Base-by-base conservation (phyloP, 2,329 filamentous ascomycete genomes). In the Monosporascus sp. region DNA sequence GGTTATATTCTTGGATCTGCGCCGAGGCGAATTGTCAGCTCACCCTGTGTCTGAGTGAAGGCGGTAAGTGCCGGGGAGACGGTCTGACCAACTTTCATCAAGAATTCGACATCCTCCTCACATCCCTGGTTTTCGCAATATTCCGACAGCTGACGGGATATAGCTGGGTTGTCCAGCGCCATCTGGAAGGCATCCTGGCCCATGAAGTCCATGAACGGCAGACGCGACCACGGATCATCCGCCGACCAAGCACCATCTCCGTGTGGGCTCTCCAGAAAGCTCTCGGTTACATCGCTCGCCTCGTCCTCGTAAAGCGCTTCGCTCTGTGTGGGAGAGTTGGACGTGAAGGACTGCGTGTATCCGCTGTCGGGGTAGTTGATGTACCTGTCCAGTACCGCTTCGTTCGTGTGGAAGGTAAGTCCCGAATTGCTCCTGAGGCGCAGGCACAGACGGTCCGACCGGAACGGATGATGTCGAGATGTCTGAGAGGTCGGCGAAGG, bases 51-150 rank as follows among this genome's bases (percentile, higher is more conserved):
- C 20, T 26, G 28, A 14, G 35, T 37, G 31, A 37, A 17, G 2
- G 22, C 11, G 20, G 37, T 43, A 38, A 28, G 8, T 26, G 18
- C 7, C n/a, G 18, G 26, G 14, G 50, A 31, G 17, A 55, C 24
- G 50, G 18, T 17, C 44, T 7, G 24, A 63, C 70, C 54, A 51
- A 78, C 76, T 66, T 77, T 78, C 51, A 77, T 68, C 22, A 80
- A 66, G 51, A 79, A 80, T 52, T 76, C 78, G 53, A 84, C 68
- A 55, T 80, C 77, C 51, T 80, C 74, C 1, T 72, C 74, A 52
- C 72, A 74, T 37, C 75, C 71, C 35, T 70, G 67, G 31, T 64
- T 70, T 48, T 75, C 72, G n/a, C 78, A 77, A 61, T 80, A 83
- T 44, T 70, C 72, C 52, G 74, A 70, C 20, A 84, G 65, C 35